Evolutionary conservation across 1,139 yeast genomes (phyloP), one percentile per base, ranked within the genome.

Genomic region (Hansenula sp.): DNA sequence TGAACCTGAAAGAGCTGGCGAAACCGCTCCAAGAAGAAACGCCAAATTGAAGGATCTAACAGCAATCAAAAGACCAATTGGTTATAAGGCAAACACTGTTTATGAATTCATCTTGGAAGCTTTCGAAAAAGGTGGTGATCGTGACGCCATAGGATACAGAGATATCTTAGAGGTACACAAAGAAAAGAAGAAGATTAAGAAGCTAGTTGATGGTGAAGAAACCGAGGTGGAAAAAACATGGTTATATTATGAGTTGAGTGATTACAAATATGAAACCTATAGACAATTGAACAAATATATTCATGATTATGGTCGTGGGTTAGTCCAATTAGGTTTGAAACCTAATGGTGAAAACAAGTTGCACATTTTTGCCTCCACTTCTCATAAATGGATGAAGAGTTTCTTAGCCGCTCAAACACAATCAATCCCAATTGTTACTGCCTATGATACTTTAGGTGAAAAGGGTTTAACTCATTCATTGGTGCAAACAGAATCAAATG

Each of bases 371-470:
- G 96, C 96, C 32, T 68, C 86, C 30, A 84, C 96, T 25, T 84
- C 96, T 30, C 85, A 80, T 44, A 79, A 79, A 60, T 93, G 99
- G 99, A 77, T 93, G 85, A 88, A 88, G 67, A 77, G 89, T 35
- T 93, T 84, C 53, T 66, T 90, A 53, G 96, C 91, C 15, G 75
- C 87, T 43, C 77, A 79, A 57, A 70, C 89, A 47, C 96, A 90
- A 66, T 69, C 79, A 43, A 81, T 94, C 49, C 88, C 98, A 21
- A 77, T 87, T 49, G 99, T 90, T 38, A 94, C 99, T 27, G 98
- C 99, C 33, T 93, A 93, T 66, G 99, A 93, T 65, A 91, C 99
- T 33, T 74, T 93, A 52, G 99, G 99, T 48, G 96, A 90, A 65
- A 77, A 78, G 36, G 99, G 99, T 32, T 76, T 93, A 61, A 85